Conservation (phyloP, 2,329 filamentous ascomycete species). For the Scedosporium dehoogii region DNA sequence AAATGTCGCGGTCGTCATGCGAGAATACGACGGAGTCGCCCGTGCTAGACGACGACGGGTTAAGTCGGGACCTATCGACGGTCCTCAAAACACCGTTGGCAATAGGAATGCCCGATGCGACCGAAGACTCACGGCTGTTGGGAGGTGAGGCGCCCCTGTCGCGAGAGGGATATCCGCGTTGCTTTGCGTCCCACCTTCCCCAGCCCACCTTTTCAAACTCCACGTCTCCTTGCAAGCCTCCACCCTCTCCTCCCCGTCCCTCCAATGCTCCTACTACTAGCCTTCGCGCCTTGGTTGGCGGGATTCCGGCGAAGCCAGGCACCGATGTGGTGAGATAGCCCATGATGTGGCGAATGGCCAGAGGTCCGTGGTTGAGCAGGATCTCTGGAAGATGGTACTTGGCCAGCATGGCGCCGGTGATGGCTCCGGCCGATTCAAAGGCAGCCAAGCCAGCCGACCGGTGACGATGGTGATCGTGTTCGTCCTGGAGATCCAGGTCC, state of each 20-base stretch:
- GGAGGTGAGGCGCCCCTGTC: constrained; percentile 24
- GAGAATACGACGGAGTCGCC: constrained; percentile 68
- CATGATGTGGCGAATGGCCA: constrained; percentile 93
- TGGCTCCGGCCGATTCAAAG: constrained; percentile 66
- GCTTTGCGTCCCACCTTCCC: constrained; percentile 87
- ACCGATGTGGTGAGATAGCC: constrained; percentile 88
- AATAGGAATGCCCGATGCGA: constrained; percentile 48
- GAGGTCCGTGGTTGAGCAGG: constrained; percentile 75
- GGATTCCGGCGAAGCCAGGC: constrained; percentile 82
- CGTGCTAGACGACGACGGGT: constrained; percentile 48
- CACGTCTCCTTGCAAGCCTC: constrained; percentile 58
- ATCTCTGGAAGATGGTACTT: constrained; percentile 87
- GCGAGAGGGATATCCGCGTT: constrained; percentile 52
- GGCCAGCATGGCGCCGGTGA: constrained; percentile 76
- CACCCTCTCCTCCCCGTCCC: constrained; percentile 55
- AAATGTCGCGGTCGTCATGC: constrained; percentile 55
- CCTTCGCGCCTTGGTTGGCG: constrained; percentile 79
- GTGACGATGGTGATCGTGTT: constrained; percentile 13
- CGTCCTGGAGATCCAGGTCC: constrained; percentile 75
- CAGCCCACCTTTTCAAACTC: constrained; percentile 94
- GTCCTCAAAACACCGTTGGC: constrained; percentile 31
- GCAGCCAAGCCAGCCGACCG: constrained; percentile 33
- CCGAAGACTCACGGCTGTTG: constrained; percentile 31
- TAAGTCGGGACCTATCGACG: constrained; percentile 37
- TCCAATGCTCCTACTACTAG: constrained; percentile 89